Base-by-base conservation (phyloP, 371 early-diverging fungal genomes). In the Circinella umbellata region DNA sequence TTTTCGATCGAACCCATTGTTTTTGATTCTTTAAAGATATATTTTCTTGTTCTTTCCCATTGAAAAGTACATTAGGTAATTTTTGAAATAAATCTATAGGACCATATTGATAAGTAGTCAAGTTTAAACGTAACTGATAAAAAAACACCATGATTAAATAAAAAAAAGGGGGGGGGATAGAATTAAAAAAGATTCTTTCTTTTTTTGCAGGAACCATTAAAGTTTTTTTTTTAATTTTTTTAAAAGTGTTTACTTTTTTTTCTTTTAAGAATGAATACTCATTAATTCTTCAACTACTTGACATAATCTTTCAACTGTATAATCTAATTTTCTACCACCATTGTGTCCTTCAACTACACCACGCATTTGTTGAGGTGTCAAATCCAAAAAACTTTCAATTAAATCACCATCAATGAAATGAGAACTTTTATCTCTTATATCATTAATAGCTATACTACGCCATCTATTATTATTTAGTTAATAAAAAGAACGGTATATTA, bases 401-500 rank as follows among this genome's bases (percentile, higher is more conserved):
- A 97, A 70, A 76, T 98, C 98, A 9, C 98, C 98, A 73, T 98
- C 98, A 59, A 98, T 83, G 67, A 95, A 93, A 8, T 90, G 88
- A 34, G 82, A 80, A n/a, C 88, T 79, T 27, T 82, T 78, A 7
- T 82, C 73, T 17, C 73, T 78, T 55, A 88, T 79, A 68, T 86
- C 81, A 64, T 92, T 86, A 42, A 85, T 89, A 20, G 72, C 62
- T 67, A 89, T 91, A 14, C 77, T 77, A 49, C 96, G 85, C 93
- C 94, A 96, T 9, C 90, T 89, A 63, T 42, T 42, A 36, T n/a
- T 17, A 61, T 60, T 3, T 34, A 38, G 9, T 39, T 61, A 18
- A 39, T 18, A 35, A 34, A 49, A 49, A 49, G 4, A n/a, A n/a
- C n/a, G n/a, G 0, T 27, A 27, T 27, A 27, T 27, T 27, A 27